Conservation (phyloP, 805 yeast species). For the Clavispora santaluciae region DNA sequence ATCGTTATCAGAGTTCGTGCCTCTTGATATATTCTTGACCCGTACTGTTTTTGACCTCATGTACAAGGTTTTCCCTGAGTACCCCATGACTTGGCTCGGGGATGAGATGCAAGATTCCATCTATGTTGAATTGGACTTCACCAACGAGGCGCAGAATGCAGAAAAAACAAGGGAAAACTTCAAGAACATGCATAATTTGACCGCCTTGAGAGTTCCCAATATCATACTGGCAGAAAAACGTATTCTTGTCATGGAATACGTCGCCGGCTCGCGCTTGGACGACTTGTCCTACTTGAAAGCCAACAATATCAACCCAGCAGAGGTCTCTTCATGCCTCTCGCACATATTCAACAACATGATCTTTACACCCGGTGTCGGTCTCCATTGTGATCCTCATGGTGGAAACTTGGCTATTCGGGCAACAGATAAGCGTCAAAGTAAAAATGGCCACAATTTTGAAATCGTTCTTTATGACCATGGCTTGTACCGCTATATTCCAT, state of each 20-base stretch:
- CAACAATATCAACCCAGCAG: conserved; percentile 64
- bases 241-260: conserved; percentile 81
- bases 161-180: conserved; percentile 65
- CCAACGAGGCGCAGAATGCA: conserved; percentile 82
- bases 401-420: conserved; percentile 85
- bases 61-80: conserved; percentile 82
- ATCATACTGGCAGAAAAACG: conserved; percentile 63
- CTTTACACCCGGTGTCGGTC: conserved; percentile 83
- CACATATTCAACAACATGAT: conserved; percentile 94
- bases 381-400: conserved; percentile 98
- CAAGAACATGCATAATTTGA: conserved; percentile 44
- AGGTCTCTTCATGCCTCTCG: conserved; percentile 79
- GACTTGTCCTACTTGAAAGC: conserved; percentile 58
- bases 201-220: conserved; percentile 78
- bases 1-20: conserved; percentile 77
- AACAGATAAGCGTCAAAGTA: conserved; percentile 12
- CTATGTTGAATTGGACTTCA: conserved; percentile 85
- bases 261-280: conserved; percentile 80
- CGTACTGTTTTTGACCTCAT: conserved; percentile 68
- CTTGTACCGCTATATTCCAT: conserved; percentile 77
- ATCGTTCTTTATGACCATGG: conserved; percentile 94
- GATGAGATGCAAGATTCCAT: conserved; percentile 87
- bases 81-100: conserved; percentile 92
- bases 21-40: conserved; percentile 80
- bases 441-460: conserved; percentile 72